phyloP scores from a whole-genome alignment of 441 rosid genomes.

The Populus hybrid region DNA sequence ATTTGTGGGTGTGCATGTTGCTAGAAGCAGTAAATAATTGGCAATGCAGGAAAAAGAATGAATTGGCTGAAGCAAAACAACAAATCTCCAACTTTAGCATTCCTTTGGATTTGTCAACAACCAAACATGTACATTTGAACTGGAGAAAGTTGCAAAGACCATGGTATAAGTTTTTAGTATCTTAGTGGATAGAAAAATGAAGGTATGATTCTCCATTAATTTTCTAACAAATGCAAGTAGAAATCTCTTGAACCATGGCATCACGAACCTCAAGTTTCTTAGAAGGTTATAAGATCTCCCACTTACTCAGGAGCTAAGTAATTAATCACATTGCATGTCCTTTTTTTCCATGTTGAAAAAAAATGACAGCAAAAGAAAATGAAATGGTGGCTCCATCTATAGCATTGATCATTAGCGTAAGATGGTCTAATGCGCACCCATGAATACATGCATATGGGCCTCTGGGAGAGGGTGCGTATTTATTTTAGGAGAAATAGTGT shows the following conservation, averaged over 20 bases:
- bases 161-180: neutral
- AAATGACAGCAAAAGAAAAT: neutral
- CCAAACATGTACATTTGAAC: neutral
- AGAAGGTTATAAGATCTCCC: neutral
- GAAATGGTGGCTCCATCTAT: neutral
- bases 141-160: neutral
- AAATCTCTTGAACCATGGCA: neutral
- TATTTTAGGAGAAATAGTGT: too few species aligned
- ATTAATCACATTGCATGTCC: neutral
- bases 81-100: neutral
- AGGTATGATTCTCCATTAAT: neutral
- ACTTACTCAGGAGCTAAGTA: neutral
- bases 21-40: neutral
- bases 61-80: neutral
- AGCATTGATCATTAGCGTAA: neutral
- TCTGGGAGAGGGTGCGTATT: neutral
- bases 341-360: neutral
- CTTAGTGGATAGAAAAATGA: neutral
- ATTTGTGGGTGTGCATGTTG: neutral
- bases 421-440: neutral
- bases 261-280: slow-evolving; percentile 4
- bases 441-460: neutral
- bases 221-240: neutral
- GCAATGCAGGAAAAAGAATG: neutral
- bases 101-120: neutral